Percentiles rank a stretch among this genome's conserved stretches.
These are phyloP conservation scores for Picochlorum sp. DNA, from an alignment of 139 green algal species.

Conservation along the genomic window DNA sequence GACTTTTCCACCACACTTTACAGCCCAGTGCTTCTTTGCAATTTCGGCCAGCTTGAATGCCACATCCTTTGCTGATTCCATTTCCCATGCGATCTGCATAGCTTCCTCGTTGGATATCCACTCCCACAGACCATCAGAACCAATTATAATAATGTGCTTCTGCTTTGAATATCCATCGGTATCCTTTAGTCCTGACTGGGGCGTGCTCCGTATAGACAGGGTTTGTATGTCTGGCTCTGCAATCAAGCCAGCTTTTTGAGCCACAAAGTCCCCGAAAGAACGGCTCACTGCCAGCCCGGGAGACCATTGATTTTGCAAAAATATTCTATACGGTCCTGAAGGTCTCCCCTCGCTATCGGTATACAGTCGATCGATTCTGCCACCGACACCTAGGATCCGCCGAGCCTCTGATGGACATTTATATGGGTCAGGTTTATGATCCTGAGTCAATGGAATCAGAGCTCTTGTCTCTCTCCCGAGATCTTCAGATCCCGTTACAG, in stretches of 20 bases:
- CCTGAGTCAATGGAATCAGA: slow-evolving; percentile 22
- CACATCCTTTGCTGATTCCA: slow-evolving; percentile 13
- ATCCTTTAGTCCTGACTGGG: neutral
- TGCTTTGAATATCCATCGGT: neutral
- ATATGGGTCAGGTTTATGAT: slow-evolving; percentile 42
- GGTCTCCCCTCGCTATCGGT: slow-evolving; percentile 14
- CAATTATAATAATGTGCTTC: slow-evolving; percentile 21
- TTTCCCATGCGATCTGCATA: slow-evolving; percentile 18
- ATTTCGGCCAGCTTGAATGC: slow-evolving; percentile 13
- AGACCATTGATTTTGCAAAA: slow-evolving; percentile 22
- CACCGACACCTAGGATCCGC: slow-evolving; percentile 30
- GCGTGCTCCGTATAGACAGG: slow-evolving; percentile 5
- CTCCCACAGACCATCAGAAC: slow-evolving; percentile 35
- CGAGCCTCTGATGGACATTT: slow-evolving; percentile 14
- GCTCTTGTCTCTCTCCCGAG: neutral
- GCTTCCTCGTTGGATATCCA: slow-evolving; percentile 17
- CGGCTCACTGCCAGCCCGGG: slow-evolving; percentile 43
- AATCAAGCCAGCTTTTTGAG: slow-evolving; percentile 34
- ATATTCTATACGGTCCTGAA: slow-evolving; percentile 39
- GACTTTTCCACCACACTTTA: slow-evolving; percentile 19
- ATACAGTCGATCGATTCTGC: slow-evolving; percentile 31
- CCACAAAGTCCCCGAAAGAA: slow-evolving; percentile 44
- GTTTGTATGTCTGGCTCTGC: slow-evolving; percentile 25
- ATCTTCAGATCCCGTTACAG: neutral
- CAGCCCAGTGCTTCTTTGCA: slow-evolving; percentile 25